These are phyloP conservation scores for Prunus davidiana DNA, from an alignment of 306 rosid genomes.

Conservation along the genomic window DNA sequence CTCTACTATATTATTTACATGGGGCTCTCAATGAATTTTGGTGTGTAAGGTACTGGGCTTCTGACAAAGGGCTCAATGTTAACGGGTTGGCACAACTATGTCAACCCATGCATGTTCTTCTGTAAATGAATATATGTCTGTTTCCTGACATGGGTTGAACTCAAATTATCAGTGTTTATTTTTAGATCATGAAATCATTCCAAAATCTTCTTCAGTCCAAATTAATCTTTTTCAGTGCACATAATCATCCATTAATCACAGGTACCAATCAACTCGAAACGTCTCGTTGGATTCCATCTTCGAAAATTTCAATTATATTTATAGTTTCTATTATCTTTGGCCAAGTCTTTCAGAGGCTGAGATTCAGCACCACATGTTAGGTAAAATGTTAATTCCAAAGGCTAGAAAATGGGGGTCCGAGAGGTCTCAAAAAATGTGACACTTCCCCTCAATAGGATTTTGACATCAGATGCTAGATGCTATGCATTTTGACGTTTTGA, in stretches of 20 bases:
- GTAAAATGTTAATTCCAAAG: constrained; percentile 35
- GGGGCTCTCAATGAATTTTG: background rate
- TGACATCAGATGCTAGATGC: constrained; percentile 43
- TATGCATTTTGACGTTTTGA: background rate
- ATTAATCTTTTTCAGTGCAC: background rate
- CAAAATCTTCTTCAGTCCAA: background rate
- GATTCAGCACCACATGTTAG: constrained; percentile 17
- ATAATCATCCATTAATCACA: background rate
- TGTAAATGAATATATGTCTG: no score
- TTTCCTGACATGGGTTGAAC: background rate
- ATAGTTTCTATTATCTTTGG: background rate
- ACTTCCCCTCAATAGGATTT: constrained; percentile 37
- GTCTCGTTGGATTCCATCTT: background rate
- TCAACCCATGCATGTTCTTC: background rate
- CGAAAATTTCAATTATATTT: background rate
- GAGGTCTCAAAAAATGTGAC: constrained; percentile 21
- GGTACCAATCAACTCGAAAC: background rate
- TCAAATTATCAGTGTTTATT: background rate
- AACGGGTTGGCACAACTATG: background rate
- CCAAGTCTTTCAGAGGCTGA: background rate
- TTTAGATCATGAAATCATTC: background rate
- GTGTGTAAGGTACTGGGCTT: background rate
- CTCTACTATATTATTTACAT: background rate
- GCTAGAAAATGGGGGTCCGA: constrained; percentile 38
- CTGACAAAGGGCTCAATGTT: background rate